Conservation (phyloP, 495 filamentous ascomycete species). For the Patellaria atrata region DNA sequence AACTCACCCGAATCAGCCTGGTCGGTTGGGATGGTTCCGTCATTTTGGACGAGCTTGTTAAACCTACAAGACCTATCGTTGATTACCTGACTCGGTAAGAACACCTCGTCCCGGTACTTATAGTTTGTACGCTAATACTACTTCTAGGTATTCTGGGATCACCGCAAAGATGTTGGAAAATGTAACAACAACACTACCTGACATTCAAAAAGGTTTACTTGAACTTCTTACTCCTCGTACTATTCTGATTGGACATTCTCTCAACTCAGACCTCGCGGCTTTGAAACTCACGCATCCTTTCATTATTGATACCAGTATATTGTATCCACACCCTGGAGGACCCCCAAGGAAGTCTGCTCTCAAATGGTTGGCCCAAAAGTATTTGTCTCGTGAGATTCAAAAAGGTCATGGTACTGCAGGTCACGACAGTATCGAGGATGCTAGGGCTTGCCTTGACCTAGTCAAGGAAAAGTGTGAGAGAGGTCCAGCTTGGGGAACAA, state of each 20-base stretch:
- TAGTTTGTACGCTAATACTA: constrained; percentile 24
- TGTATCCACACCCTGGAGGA: constrained; percentile 71
- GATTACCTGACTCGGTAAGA: constrained; percentile 73
- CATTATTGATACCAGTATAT: constrained; percentile 75
- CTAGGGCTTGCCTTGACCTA: constrained; percentile 76
- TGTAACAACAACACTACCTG: constrained; percentile 66
- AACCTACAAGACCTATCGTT: constrained; percentile 66
- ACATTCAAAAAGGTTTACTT: constrained; percentile 69
- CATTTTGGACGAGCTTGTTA: constrained; percentile 80
- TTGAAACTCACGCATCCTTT: constrained; percentile 79
- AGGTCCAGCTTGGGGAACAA: constrained; percentile 67
- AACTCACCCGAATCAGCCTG: constrained; percentile 77
- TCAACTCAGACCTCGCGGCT: constrained; percentile 77
- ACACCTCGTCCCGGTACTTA: not conserved
- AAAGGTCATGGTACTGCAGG: constrained; percentile 52
- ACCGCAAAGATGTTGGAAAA: constrained; percentile 65
- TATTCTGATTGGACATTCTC: constrained; percentile 80
- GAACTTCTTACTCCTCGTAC: constrained; percentile 56
- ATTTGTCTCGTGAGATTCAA: constrained; percentile 75
- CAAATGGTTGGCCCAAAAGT: constrained; percentile 69
- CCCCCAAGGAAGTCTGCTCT: constrained; percentile 60
- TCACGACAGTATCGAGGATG: constrained; percentile 88
- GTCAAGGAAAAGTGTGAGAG: constrained; percentile 91
- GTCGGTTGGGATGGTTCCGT: constrained; percentile 72
- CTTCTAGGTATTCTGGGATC: constrained; percentile 52